phyloP scores from a whole-genome alignment of 345 rosid species.

The Trapa incisa region DNA sequence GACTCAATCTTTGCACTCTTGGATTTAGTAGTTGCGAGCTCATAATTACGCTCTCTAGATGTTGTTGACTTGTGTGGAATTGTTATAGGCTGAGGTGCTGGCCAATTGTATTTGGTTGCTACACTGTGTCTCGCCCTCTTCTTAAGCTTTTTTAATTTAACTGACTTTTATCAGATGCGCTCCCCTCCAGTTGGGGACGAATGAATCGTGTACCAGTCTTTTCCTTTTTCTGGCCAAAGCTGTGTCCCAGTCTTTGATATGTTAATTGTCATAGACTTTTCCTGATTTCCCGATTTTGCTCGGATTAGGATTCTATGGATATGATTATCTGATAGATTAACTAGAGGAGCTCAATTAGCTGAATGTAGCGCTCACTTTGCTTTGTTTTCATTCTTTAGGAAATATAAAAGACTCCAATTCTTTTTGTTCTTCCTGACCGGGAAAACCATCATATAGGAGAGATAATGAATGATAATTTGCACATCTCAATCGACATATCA shows the following conservation, averaged over 20 bases:
- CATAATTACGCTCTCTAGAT: neutral
- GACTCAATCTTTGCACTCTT: neutral
- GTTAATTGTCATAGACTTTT: neutral
- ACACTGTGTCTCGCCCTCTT: neutral
- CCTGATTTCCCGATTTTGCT: neutral
- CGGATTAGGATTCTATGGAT: neutral
- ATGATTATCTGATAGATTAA: neutral
- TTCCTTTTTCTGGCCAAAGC: too few relatives aligned
- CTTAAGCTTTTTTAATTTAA: neutral
- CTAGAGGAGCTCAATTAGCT: constrained; percentile 1
- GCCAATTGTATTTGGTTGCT: neutral
- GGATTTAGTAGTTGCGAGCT: neutral
- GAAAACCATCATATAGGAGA: neutral
- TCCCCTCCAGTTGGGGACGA: neutral
- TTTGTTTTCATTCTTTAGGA: neutral
- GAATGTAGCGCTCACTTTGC: constrained; percentile 1
- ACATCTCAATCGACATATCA: neutral
- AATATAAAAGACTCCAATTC: neutral
- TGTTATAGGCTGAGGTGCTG: neutral
- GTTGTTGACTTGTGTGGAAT: neutral
- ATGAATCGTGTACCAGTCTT: neutral
- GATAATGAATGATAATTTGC: neutral
- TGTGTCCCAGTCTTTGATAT: neutral
- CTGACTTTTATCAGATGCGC: neutral
- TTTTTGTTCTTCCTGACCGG: neutral